Conservation (phyloP, 305 asterid genomes). For the Striga hermonthica region DNA sequence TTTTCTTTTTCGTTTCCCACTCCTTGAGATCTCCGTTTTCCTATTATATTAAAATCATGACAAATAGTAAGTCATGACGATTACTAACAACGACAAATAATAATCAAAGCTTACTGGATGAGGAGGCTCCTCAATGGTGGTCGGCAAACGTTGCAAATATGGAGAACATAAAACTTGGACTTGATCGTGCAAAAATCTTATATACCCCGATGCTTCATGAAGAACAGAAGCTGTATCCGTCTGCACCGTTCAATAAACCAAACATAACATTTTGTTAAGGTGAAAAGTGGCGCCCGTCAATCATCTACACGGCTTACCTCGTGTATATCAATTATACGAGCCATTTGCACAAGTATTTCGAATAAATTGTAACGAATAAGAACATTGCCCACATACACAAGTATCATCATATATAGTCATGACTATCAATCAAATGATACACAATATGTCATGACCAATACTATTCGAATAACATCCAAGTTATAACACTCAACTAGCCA, state of each 20-base stretch:
- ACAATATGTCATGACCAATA: too few relatives aligned
- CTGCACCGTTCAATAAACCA: neutral
- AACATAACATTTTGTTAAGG: neutral
- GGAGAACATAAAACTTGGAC: slow-evolving; percentile 13
- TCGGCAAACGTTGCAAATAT: neutral
- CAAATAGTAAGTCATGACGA: neutral
- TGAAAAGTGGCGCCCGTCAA: too few relatives aligned
- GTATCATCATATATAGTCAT: too few relatives aligned
- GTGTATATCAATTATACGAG: too few relatives aligned
- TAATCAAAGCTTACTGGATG: neutral
- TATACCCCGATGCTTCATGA: neutral
- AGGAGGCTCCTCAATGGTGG: neutral
- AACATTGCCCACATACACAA: too few relatives aligned
- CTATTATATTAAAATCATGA: neutral
- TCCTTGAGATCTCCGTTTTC: neutral
- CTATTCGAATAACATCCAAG: too few relatives aligned
- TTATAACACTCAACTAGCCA: neutral
- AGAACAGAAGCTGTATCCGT: slow-evolving; percentile 2
- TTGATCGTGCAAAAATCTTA: slow-evolving; percentile 10
- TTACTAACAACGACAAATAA: neutral
- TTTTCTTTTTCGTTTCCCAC: neutral
- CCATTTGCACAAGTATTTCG: too few relatives aligned
- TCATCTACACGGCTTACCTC: too few relatives aligned
- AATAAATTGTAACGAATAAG: too few relatives aligned
- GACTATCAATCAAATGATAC: too few relatives aligned